Percentiles rank a stretch among this genome's conserved stretches.
Conservation (phyloP, 2,329 filamentous ascomycete genomes). For the Hymenoscyphus salicellus region DNA sequence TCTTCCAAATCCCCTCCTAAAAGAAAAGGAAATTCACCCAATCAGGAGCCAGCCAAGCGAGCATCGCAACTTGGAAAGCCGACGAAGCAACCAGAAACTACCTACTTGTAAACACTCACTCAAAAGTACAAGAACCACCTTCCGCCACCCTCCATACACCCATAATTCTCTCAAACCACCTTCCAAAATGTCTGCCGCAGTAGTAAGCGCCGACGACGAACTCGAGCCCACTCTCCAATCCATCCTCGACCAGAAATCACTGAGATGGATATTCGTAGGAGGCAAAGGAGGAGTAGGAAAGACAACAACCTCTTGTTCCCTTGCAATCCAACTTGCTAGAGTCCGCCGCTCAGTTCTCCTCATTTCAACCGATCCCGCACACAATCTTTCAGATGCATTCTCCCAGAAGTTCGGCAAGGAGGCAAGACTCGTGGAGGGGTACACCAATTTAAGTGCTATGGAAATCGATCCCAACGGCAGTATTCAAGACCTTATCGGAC, state of each 20-base stretch:
- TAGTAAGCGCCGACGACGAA: conserved; percentile 60
- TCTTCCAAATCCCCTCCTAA: background rate
- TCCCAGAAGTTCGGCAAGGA: conserved; percentile 99
- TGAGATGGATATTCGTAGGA: conserved; percentile 98
- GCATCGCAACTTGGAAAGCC: conserved; percentile 6
- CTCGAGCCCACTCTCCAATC: conserved; percentile 92
- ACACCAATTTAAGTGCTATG: conserved; percentile 93
- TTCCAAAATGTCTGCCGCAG: conserved; percentile 41
- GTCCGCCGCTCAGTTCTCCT: conserved; percentile 93
- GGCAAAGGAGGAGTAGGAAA: conserved; percentile 98
- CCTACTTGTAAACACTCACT: background rate
- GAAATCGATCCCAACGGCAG: conserved; percentile 98
- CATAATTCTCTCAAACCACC: background rate
- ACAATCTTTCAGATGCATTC: conserved; percentile 97
- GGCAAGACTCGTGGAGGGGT: conserved; percentile 86
- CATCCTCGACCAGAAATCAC: conserved; percentile 88
- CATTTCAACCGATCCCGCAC: conserved; percentile 96
- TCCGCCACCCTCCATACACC: background rate
- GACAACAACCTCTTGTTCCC: conserved; percentile 97
- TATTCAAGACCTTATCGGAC: conserved; percentile 86
- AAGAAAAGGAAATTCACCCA: conserved; percentile 2
- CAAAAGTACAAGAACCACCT: background rate
- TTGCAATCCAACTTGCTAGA: conserved; percentile 94
- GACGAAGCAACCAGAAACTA: conserved; percentile 10
- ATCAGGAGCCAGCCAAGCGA: conserved; percentile 7